phyloP scores from a whole-genome alignment of 148 eudicot genomes.

The Salicornia ramosissima region DNA sequence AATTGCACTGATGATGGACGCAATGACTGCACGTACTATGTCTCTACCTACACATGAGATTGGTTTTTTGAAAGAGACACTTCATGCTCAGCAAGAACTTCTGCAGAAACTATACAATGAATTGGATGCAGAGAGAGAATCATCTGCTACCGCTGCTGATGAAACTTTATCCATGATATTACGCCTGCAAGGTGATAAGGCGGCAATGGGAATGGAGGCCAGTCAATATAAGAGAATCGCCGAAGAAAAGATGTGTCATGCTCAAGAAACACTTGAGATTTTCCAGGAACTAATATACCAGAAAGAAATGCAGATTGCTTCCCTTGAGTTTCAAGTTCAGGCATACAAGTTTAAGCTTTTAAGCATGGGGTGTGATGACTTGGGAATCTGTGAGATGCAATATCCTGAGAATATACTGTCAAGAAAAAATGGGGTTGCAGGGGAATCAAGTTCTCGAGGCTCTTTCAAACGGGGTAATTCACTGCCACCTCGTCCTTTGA shows the following conservation, averaged over 20 bases:
- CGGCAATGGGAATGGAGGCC: constrained; percentile 82
- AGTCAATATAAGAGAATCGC: constrained; percentile 88
- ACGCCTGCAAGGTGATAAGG: constrained; percentile 85
- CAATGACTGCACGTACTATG: constrained; percentile 35
- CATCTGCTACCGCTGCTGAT: constrained; percentile 69
- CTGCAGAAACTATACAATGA: constrained; percentile 80
- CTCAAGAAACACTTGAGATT: constrained; percentile 65
- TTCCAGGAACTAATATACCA: constrained; percentile 72
- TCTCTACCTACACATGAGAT: constrained; percentile 29
- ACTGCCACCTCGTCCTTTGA: constrained; percentile 34
- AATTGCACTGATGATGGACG: constrained; percentile 23
- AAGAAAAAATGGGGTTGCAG: constrained; percentile 33
- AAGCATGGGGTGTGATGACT: constrained; percentile 62
- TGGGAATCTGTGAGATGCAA: constrained; percentile 39
- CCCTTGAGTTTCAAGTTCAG: constrained; percentile 75
- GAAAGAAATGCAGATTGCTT: constrained; percentile 87
- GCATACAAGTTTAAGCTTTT: constrained; percentile 62
- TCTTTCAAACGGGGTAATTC: constrained; percentile 45
- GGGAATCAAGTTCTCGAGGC: constrained; percentile 28
- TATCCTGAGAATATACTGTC: constrained; percentile 57
- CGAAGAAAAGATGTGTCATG: constrained; percentile 79
- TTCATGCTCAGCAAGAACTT: constrained; percentile 67
- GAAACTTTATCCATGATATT: constrained; percentile 90
- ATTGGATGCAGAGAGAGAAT: constrained; percentile 83
- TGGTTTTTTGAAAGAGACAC: constrained; percentile 58